phyloP scores from a whole-genome alignment of 176 grass and related monocot genomes.

The Panicum miliaceum region DNA sequence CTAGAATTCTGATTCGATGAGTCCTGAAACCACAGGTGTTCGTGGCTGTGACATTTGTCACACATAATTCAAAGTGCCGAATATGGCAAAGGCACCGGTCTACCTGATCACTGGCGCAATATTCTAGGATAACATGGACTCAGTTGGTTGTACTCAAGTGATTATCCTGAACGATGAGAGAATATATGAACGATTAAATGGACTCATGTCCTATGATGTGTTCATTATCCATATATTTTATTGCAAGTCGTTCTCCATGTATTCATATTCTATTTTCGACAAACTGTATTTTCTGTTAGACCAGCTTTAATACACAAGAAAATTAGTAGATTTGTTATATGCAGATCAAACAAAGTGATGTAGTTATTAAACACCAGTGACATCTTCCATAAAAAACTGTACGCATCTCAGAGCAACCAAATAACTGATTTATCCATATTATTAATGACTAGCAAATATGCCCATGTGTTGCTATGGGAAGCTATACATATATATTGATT shows the following conservation, averaged over 20 bases:
- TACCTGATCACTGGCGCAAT: not conserved
- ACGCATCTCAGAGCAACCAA: too few species aligned
- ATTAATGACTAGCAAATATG: too few species aligned
- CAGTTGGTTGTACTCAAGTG: not conserved
- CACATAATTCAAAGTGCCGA: not conserved
- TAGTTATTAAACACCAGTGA: not conserved
- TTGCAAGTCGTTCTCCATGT: not conserved
- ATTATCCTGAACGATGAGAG: not conserved
- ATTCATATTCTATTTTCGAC: not conserved
- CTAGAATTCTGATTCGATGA: not conserved
- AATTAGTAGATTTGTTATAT: not conserved
- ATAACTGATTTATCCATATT: too few species aligned
- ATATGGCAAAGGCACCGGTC: not conserved
- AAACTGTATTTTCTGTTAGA: not conserved
- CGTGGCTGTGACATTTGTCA: not conserved
- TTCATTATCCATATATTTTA: not conserved
- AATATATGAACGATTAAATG: not conserved
- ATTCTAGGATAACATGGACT: not conserved
- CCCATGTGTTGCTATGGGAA: too few species aligned
- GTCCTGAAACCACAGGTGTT: not conserved
- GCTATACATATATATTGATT: too few species aligned
- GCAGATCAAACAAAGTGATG: not conserved
- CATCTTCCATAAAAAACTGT: not conserved
- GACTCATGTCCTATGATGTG: not conserved
- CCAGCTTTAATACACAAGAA: not conserved